Evolutionary conservation across 345 rosid species (phyloP).

Genomic region (Jatropha curcas): DNA sequence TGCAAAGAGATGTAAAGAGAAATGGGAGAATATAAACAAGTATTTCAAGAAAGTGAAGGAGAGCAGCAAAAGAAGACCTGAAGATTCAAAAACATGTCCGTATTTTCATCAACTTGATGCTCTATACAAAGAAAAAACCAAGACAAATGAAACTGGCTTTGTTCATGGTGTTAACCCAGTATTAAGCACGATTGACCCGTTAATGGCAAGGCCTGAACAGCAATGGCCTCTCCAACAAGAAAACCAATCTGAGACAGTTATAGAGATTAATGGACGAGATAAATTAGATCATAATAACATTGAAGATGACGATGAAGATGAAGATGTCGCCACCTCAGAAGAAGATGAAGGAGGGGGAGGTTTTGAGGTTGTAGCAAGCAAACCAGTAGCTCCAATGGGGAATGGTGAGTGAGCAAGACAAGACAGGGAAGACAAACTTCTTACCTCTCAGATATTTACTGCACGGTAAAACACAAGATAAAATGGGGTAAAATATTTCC

Average conservation of each 20-base stretch:
- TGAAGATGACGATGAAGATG: slow-evolving; percentile 22
- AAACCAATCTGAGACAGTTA: not conserved
- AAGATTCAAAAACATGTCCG: slow-evolving; percentile 83
- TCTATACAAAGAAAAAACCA: slow-evolving; percentile 30
- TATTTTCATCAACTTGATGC: slow-evolving; percentile 63
- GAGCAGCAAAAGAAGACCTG: slow-evolving; percentile 65
- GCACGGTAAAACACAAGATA: not conserved
- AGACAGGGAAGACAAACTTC: slow-evolving; percentile 14
- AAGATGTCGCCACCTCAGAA: no score
- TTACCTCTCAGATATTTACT: no score
- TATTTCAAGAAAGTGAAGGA: slow-evolving; percentile 90
- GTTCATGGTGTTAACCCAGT: not conserved
- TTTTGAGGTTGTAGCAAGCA: slow-evolving; percentile 23
- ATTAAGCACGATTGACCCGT: slow-evolving; percentile 8
- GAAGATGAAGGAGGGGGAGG: slow-evolving; percentile 6
- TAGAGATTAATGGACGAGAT: not conserved
- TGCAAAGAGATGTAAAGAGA: slow-evolving; percentile 90
- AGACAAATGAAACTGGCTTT: slow-evolving; percentile 10
- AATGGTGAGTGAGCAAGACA: slow-evolving; percentile 11
- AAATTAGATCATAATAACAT: not conserved
- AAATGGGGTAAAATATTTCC: not conserved
- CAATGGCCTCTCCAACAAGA: slow-evolving; percentile 20
- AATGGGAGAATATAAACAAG: slow-evolving; percentile 97
- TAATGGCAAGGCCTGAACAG: slow-evolving; percentile 17
- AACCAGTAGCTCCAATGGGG: not conserved